Evolutionary conservation across 164 flowering plant genomes (phyloP), one percentile per base, ranked within the genome.

Genomic region (Aristolochia fimbriata): DNA sequence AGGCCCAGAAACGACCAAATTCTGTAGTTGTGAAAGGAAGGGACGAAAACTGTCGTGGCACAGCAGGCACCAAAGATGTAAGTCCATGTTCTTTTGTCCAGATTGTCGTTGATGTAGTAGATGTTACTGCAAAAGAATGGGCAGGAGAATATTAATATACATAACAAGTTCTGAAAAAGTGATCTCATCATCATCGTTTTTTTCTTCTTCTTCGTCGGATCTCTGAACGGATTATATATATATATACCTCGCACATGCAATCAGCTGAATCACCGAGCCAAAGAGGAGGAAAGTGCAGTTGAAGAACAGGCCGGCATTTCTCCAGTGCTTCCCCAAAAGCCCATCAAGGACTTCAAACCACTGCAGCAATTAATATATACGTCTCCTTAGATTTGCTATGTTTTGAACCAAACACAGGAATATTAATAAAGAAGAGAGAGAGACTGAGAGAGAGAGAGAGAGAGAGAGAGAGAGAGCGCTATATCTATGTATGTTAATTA

Each of bases 261-360:
- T 86, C 24, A 86, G 83, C 71, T 88, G 96, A 54, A 88, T 88
- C 10, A 88, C 92, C 49, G 91, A 81, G 51, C 91, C 95, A 71
- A 82, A 88, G 54, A 88, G 77, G 55, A 88, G 87, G 56, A 86
- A 84, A 55, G 96, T 88, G 75, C 92, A 84, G 73, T 88, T 86
- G 74, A 86, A 88, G 54, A 80, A 76, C 61, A 88, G 72, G 6
- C 93, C 96, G 13, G 67, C 66, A 8, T 81, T 84, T 62, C 83
- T 84, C 96, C 96, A 88, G 63, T 73, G 74, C 15, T 80, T 80
- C 41, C 96, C 96, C 69, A 86, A 59, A 5, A 88, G 63, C 13
- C 96, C 96, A 79, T 88, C 96, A 17, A 88, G 75, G 48, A 88
- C 96, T 66, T 88, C 96, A 74, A 84, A 88, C 96, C 96, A 88